Conservation (phyloP, 495 filamentous ascomycete species). For the Neohortaea acidophila region DNA sequence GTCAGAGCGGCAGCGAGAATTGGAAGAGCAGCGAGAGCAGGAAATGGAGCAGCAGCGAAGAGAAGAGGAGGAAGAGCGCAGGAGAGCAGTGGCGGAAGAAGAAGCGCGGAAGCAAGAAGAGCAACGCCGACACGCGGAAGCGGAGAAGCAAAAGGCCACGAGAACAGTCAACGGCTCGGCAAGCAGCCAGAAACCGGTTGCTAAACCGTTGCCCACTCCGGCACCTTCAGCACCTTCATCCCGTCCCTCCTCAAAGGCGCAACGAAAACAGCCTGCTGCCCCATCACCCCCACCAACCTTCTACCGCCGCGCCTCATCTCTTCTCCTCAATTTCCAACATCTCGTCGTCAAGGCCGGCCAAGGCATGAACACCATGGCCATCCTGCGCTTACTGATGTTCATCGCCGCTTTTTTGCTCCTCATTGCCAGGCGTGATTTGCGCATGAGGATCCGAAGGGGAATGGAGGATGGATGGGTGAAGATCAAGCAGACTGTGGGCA, state of each 20-base stretch:
- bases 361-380: slow-evolving; percentile 45
- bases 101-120: slow-evolving; percentile 42
- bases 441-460: slow-evolving; percentile 55
- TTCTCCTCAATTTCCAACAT: slow-evolving; percentile 9
- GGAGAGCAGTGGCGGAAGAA: slow-evolving; percentile 31
- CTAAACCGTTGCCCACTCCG: background rate
- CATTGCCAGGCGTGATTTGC: slow-evolving; percentile 55
- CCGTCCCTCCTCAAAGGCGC: slow-evolving; percentile 16
- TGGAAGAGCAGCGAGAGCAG: slow-evolving; percentile 47
- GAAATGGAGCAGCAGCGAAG: slow-evolving; percentile 40
- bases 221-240: slow-evolving; percentile 3
- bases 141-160: slow-evolving; percentile 16
- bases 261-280: slow-evolving; percentile 25
- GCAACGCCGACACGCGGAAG: slow-evolving; percentile 43
- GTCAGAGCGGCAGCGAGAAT: slow-evolving; percentile 49
- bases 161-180: background rate
- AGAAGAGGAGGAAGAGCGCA: slow-evolving; percentile 44
- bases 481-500: slow-evolving; percentile 69
- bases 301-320: slow-evolving; percentile 13
- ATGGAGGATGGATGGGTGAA: slow-evolving; percentile 66
- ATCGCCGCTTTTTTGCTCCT: slow-evolving; percentile 65
- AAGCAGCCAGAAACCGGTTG: slow-evolving; percentile 1
- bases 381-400: slow-evolving; percentile 66
- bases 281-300: slow-evolving; percentile 12
- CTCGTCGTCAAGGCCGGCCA: slow-evolving; percentile 31